A percentile compares a stretch with the other conserved stretches of the same genome.
Evolutionary conservation across 805 yeast species (phyloP).

Genomic region (Wickerhamomyces bovis): DNA sequence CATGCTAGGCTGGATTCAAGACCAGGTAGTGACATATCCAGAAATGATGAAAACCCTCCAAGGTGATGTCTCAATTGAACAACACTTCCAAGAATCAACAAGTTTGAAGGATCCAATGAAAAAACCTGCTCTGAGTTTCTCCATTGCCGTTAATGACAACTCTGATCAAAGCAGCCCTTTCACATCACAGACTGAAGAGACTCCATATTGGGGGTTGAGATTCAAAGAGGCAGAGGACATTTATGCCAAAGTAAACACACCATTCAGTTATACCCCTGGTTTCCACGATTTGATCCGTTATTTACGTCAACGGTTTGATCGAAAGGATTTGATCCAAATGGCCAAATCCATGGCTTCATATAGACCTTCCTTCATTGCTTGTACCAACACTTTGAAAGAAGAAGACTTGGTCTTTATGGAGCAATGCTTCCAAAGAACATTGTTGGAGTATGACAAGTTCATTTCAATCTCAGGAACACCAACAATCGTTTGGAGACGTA

Average conservation of each 20-base stretch:
- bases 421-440: slow-evolving; percentile 89
- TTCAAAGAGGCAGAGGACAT: slow-evolving; percentile 71
- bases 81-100: slow-evolving; percentile 2
- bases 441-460: slow-evolving; percentile 82
- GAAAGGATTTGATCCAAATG: slow-evolving; percentile 67
- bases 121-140: slow-evolving; percentile 18
- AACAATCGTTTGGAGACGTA: slow-evolving; percentile 90
- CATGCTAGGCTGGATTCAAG: slow-evolving; percentile 46
- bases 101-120: not conserved
- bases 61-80: slow-evolving; percentile 9
- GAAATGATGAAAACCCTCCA: slow-evolving; percentile 39
- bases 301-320: slow-evolving; percentile 62
- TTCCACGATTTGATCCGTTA: slow-evolving; percentile 78
- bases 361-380: slow-evolving; percentile 89
- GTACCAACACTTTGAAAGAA: slow-evolving; percentile 80
- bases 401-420: slow-evolving; percentile 94
- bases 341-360: slow-evolving; percentile 86
- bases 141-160: slow-evolving; percentile 24
- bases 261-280: slow-evolving; percentile 88
- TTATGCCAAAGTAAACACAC: slow-evolving; percentile 65
- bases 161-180: not conserved
- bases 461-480: slow-evolving; percentile 88
- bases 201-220: slow-evolving; percentile 30
- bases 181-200: not conserved
- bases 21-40: slow-evolving; percentile 45